These are phyloP conservation scores for Testicularia cyperi DNA, from an alignment of 1,284 basidiomycete genomes.

Conservation along the genomic window DNA sequence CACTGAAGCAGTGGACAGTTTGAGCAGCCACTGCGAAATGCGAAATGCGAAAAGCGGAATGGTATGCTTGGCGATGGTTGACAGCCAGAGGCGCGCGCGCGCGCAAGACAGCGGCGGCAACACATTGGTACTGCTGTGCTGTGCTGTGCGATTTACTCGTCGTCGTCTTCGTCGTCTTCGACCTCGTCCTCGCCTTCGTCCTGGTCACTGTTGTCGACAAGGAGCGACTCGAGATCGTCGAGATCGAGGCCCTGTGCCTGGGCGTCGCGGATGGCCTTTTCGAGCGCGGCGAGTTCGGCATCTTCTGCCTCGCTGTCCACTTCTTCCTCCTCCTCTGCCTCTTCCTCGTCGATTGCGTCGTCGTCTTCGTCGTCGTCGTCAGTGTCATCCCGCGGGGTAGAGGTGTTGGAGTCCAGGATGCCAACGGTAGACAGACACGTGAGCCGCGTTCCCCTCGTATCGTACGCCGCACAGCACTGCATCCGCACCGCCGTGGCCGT, in stretches of 20 bases:
- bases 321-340: conserved; percentile 28
- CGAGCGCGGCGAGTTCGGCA: conserved; percentile 35
- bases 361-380: conserved; percentile 24
- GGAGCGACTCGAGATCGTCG: conserved; percentile 19
- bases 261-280: conserved; percentile 37
- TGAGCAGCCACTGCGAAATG: too few relatives aligned
- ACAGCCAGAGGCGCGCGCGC: too few relatives aligned
- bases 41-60: too few relatives aligned
- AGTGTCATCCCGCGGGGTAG: conserved; percentile 4
- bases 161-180: conserved; percentile 10
- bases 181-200: conserved; percentile 26
- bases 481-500: conserved; percentile 10
- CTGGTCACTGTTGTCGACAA: conserved; percentile 9
- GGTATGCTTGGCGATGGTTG: too few relatives aligned
- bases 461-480: conserved; percentile 34
- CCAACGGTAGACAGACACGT: conserved; percentile 54
- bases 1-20: too few relatives aligned
- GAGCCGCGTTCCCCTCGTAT: conserved; percentile 54
- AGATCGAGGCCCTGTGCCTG: conserved; percentile 33
- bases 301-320: conserved; percentile 34
- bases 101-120: too few relatives aligned
- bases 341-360: conserved; percentile 14
- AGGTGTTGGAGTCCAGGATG: conserved; percentile 3
- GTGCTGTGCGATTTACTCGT: conserved; percentile 6
- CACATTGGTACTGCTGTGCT: too few relatives aligned